Evolutionary conservation across 345 rosid species (phyloP).

Genomic region (Salix purpurea): DNA sequence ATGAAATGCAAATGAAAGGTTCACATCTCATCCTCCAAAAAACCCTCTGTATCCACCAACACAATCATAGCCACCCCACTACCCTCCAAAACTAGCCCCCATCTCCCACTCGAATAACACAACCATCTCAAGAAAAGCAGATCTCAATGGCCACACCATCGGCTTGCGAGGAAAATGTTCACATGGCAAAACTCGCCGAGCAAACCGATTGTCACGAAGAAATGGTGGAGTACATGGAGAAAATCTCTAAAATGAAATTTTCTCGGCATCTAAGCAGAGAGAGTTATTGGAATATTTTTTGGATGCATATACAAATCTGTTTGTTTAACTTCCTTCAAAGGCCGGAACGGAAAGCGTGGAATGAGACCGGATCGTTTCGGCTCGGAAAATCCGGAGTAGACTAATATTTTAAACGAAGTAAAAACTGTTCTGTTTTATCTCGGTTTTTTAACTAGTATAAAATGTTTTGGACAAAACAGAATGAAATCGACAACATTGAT

Average conservation of each 20-base stretch:
- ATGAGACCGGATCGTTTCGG: too few species aligned
- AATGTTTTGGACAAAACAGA: too few species aligned
- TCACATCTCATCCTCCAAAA: constrained; percentile 22
- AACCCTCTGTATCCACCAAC: constrained; percentile 30
- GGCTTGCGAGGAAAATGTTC: constrained; percentile 67
- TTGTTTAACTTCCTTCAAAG: too few species aligned
- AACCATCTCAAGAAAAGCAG: not conserved
- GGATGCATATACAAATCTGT: too few species aligned
- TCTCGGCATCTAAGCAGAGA: too few species aligned
- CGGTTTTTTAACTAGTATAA: too few species aligned
- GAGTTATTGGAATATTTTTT: too few species aligned
- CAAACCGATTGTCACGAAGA: constrained; percentile 94
- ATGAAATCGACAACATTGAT: too few species aligned
- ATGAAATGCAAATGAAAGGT: constrained; percentile 11
- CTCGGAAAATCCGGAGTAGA: too few species aligned
- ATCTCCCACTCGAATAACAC: not conserved
- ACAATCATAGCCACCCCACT: constrained; percentile 47
- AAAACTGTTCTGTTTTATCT: too few species aligned
- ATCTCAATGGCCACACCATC: constrained; percentile 25
- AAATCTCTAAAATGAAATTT: constrained; percentile 34
- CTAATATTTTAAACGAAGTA: too few species aligned
- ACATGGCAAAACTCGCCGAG: constrained; percentile 94
- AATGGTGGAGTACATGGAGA: constrained; percentile 93
- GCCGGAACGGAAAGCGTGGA: too few species aligned
- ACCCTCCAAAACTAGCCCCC: constrained; percentile 22